phyloP scores from a whole-genome alignment of 2,329 filamentous ascomycete genomes.

The Neopestalotiopsis rosae region DNA sequence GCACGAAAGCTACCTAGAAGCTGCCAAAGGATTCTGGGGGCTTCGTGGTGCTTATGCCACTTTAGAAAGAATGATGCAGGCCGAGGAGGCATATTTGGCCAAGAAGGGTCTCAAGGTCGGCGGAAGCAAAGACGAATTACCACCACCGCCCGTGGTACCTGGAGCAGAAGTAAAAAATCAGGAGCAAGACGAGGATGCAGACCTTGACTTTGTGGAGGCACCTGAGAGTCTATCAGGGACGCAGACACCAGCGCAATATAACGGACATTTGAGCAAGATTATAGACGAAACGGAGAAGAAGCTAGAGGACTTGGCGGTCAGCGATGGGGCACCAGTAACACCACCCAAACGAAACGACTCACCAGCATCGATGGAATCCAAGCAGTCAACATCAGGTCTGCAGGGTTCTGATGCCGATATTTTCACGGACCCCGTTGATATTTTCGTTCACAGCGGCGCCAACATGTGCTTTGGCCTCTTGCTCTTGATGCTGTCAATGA shows the following conservation, averaged over 20 bases:
- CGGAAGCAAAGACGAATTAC: conserved; percentile 25
- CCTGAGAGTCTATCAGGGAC: conserved; percentile 51
- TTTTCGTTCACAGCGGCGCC: conserved; percentile 87
- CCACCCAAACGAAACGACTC: conserved; percentile 1
- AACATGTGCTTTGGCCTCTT: conserved; percentile 91
- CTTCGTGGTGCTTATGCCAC: conserved; percentile 86
- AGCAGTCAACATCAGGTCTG: conserved; percentile 18
- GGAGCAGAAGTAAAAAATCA: conserved; percentile 36
- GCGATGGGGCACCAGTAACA: neutral
- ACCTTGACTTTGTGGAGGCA: conserved; percentile 62
- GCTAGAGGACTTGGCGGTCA: conserved; percentile 29
- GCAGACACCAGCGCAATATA: conserved; percentile 51
- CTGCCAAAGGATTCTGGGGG: conserved; percentile 90
- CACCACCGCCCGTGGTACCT: conserved; percentile 26
- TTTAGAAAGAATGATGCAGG: conserved; percentile 77
- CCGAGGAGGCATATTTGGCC: conserved; percentile 66
- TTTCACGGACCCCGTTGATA: conserved; percentile 78
- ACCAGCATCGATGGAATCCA: conserved; percentile 10
- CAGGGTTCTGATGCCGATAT: conserved; percentile 64
- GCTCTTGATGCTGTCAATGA: conserved; percentile 86
- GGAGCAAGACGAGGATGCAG: conserved; percentile 43
- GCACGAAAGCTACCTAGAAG: conserved; percentile 92
- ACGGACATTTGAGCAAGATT: conserved; percentile 47
- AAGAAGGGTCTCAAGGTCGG: conserved; percentile 34
- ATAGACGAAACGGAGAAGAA: conserved; percentile 33